Evolutionary conservation across 768 basidiomycete species (phyloP).

Genomic region (Leccinum longicurvipes): DNA sequence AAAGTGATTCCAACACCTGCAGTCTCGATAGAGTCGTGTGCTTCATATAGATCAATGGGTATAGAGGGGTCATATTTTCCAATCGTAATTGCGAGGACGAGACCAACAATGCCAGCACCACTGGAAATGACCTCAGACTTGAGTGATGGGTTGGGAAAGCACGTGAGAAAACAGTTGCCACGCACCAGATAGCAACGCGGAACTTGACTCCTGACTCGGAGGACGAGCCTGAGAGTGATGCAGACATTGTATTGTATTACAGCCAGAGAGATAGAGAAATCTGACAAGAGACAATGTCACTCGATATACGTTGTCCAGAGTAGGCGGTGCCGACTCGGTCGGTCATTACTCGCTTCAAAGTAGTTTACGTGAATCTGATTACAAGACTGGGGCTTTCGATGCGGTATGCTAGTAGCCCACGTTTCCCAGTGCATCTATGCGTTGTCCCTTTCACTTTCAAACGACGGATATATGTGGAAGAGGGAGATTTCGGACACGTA

Average conservation of each 20-base stretch:
- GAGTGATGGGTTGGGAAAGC: neutral
- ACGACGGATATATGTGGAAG: too few species aligned
- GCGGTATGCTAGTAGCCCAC: too few species aligned
- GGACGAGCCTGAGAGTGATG: neutral
- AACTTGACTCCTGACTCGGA: conserved; percentile 5
- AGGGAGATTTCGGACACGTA: too few species aligned
- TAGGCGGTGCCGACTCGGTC: too few species aligned
- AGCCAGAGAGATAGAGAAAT: neutral
- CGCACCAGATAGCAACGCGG: conserved; percentile 25
- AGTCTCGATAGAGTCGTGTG: conserved; percentile 36
- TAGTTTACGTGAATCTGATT: neutral
- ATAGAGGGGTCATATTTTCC: conserved; percentile 30
- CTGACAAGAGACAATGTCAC: neutral
- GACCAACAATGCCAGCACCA: conserved; percentile 42
- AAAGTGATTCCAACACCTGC: conserved; percentile 43
- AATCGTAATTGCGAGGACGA: conserved; percentile 40
- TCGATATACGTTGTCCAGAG: neutral
- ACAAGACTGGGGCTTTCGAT: neutral
- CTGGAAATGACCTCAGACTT: conserved; percentile 14
- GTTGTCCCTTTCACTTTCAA: too few species aligned
- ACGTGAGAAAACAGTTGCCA: neutral
- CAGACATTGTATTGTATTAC: neutral
- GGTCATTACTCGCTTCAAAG: neutral
- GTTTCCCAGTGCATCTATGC: too few species aligned
- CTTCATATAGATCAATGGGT: conserved; percentile 45